Evolutionary conservation across 371 early-diverging fungal genomes (phyloP), one percentile per base, ranked within the genome.

Genomic region (Phascolomyces articulosus): DNA sequence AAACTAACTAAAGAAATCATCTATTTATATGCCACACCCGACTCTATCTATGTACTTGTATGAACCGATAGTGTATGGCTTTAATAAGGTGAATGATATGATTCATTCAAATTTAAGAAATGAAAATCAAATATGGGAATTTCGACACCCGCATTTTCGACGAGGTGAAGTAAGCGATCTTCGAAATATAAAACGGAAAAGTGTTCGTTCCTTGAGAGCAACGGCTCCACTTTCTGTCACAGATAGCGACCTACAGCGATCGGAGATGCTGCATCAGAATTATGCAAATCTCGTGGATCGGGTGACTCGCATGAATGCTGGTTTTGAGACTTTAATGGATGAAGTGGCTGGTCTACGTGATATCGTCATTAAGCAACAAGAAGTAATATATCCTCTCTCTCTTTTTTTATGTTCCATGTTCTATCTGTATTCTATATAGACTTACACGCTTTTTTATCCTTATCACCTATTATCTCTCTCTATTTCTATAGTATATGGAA

Each of bases 41-140:
- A n/a, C n/a, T n/a, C n/a, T n/a, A n/a, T n/a, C n/a, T n/a, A n/a
- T n/a, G n/a, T n/a, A n/a, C n/a, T n/a, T n/a, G n/a, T n/a, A n/a
- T n/a, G n/a, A n/a, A n/a, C n/a, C n/a, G n/a, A n/a, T n/a, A 85
- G 85, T 85, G 85, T 85, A 85, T 58, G 82, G 80, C 7, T 81
- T 84, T 53, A 82, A 85, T 58, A 87, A 85, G 73, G 86, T 87
- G 11, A 87, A 87, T 62, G 87, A 88, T 58, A 77, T 87, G 67
- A 85, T 87, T 59, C 88, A 86, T 56, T 84, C 86, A 26, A 82
- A 84, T 41, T 66, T 85, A 26, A 79, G 79, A 29, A 82, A 73
- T 58, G 85, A 86, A 69, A 83, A 76, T 40, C 88, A 90, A 64
- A 84, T 82, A 13, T 90, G 90, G 90, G 90, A 90, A 66, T 90